Conservation (phyloP, 768 basidiomycete species). For the Boletus rubroflammeus region DNA sequence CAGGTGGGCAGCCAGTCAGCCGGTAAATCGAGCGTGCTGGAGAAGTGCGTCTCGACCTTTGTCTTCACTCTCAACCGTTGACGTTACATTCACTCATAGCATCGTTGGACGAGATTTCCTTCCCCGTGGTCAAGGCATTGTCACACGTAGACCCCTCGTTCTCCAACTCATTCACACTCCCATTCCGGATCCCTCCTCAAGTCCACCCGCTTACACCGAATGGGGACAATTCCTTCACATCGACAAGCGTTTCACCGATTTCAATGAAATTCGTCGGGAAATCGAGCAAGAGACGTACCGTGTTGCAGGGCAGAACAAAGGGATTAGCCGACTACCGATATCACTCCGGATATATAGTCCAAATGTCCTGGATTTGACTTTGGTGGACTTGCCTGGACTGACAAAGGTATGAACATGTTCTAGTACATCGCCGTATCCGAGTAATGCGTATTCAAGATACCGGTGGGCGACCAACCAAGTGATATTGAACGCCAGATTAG, state of each 20-base stretch:
- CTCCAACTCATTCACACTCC: slow-evolving; percentile 95
- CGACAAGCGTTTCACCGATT: slow-evolving; percentile 96
- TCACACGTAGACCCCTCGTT: slow-evolving; percentile 92
- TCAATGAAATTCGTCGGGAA: slow-evolving; percentile 88
- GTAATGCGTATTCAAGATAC: slow-evolving; percentile 53
- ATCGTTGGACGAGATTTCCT: slow-evolving; percentile 95
- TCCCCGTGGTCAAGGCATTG: slow-evolving; percentile 88
- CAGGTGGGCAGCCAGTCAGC: slow-evolving; percentile 96
- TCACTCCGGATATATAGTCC: slow-evolving; percentile 95
- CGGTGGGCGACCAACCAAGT: slow-evolving; percentile 94
- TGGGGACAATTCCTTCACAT: slow-evolving; percentile 98
- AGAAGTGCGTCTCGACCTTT: slow-evolving; percentile 63
- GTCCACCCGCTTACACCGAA: slow-evolving; percentile 57
- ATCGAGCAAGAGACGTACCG: slow-evolving; percentile 98
- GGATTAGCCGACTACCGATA: slow-evolving; percentile 93
- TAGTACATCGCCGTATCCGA: background rate
- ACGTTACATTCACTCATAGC: slow-evolving; percentile 35
- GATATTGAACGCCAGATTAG: slow-evolving; percentile 98
- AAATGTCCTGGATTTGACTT: slow-evolving; percentile 89
- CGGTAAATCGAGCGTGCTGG: slow-evolving; percentile 93
- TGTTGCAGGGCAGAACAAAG: slow-evolving; percentile 98
- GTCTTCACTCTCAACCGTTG: slow-evolving; percentile 1
- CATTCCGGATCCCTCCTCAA: slow-evolving; percentile 44
- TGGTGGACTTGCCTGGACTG: slow-evolving; percentile 94
- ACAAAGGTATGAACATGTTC: slow-evolving; percentile 72